Base-by-base conservation (phyloP, 1,284 basidiomycete genomes). In the Salmacisia buchloeana region DNA sequence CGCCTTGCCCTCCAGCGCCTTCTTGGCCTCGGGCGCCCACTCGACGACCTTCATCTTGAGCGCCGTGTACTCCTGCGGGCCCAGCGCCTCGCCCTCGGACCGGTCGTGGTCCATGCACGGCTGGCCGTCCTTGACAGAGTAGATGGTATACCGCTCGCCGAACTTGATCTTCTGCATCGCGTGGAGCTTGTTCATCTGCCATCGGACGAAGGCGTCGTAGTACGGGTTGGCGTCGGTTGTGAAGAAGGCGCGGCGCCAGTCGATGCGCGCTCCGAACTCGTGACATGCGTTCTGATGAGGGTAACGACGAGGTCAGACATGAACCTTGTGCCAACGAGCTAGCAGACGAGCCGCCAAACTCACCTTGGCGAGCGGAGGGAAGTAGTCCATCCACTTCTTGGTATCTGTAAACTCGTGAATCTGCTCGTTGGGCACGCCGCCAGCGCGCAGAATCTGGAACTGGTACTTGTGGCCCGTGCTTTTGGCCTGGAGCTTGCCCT, bases 31-130 rank as follows among this genome's bases (percentile, higher is more conserved):
- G 18, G 63, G 63, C 25, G 63, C 63, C 76, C 72, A 73, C 69
- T 91, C 84, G 15, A 89, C 82, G 2, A 97, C 91, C 81, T 91
- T 87, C 91, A 97, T 93, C 84, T 97, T 97, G 80, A 98, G 83
- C 21, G 85, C 90, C 15, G 94, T 93, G 83, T 98, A 98, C 80
- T 98, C 94, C 78, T 96, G 93, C 6, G 96, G 94, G 18, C 92
- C 92, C 63, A 96, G 83, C 60, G 90, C 94, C 82, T 99, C 96
- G 57, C 96, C 96, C 69, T 92, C 92, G 63, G 88, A 86, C 68
- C 96, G 90, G 81, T 99, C 96, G 83, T 99, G 96, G 82, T 99
- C 96, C 96, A 99, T 98, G 80, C 96, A 98, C 1, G 96, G 94
- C 80, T 98, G 96, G 9, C 92, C 93, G 76, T 99, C 96, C 81